Evolutionary conservation across 352 stramenopile species (phyloP), one percentile per base, ranked within the genome.

Genomic region (Globisporangium takayamanum): DNA sequence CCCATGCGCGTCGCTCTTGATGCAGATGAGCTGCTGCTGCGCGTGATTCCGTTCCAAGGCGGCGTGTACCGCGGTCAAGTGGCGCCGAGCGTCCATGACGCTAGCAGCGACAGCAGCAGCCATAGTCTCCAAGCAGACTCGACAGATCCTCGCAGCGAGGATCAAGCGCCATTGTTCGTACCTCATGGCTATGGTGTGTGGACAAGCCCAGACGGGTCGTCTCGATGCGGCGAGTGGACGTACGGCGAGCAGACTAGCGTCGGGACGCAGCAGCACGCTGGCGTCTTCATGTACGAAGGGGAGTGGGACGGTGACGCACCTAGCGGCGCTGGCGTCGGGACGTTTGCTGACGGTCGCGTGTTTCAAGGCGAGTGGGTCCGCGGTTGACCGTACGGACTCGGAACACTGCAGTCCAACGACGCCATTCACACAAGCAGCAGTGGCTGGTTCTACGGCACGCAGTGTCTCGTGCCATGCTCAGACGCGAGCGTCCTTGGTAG

Each of bases 391-490:
- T 72, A 59, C 1, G 76, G 73, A 25, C 73, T 84, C 20, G 75
- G 74, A 18, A 54, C 60, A 0, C 51, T 83, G 5, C 70, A 46
- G 28, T 11, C 48, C 25, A 30, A 30, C 28, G 25, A 50, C 36
- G 16, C 55, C 42, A 57, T 45, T 57, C 67, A 36, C 50, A 60
- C 53, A 5, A 46, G 5, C 14, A 16, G 41, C 41, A 46, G 41
- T n/a, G 78, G 78, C 36, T 85, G 78, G 78, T 80, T 83, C 58
- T 61, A 80, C 42, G 70, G 76, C 44, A 70, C 68, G 14, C 60
- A 53, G 4, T 83, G 74, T 63, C 48, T 71, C 7, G 73, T 76
- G 54, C 22, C 25, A 16, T 68, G 53, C 30, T 39, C 33, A 10
- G 5, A 39, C 10, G 5, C 33, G 5, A 10, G 33, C 10, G 20